These are phyloP conservation scores for Mucor indicus DNA, from an alignment of 371 early-diverging fungal species.

Conservation along the genomic window DNA sequence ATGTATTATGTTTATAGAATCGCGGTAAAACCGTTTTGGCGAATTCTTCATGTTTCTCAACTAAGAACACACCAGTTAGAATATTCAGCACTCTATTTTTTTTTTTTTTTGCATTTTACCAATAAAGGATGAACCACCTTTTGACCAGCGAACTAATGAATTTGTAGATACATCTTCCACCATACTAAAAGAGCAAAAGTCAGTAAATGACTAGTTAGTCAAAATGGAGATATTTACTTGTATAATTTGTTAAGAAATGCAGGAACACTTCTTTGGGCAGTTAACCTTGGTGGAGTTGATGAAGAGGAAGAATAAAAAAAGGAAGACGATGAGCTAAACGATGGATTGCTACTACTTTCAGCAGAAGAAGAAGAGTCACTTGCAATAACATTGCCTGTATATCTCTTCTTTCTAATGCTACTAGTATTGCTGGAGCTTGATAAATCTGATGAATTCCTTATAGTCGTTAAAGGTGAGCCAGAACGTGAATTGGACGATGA, in stretches of 20 bases:
- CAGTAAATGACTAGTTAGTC: background rate
- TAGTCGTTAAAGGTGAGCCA: background rate
- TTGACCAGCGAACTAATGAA: conserved; percentile 73
- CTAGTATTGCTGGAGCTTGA: background rate
- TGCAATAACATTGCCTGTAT: background rate
- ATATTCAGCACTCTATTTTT: background rate
- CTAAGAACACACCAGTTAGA: conserved; percentile 20
- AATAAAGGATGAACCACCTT: conserved; percentile 71
- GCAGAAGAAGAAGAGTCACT: conserved; percentile 6
- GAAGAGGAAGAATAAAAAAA: conserved; percentile 15
- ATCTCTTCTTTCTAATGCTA: background rate
- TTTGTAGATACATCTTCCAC: conserved; percentile 65
- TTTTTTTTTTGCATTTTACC: conserved; percentile 28
- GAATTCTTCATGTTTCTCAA: conserved; percentile 73
- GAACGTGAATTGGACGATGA: background rate
- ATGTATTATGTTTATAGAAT: conserved; percentile 92
- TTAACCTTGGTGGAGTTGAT: conserved; percentile 8
- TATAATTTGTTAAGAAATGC: conserved; percentile 88
- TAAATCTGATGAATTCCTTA: background rate
- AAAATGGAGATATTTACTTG: conserved; percentile 41
- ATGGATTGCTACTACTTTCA: conserved; percentile 2
- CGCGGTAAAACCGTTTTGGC: conserved; percentile 80
- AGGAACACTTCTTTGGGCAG: conserved; percentile 62
- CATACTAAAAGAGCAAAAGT: conserved; percentile 68
- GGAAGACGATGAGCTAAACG: background rate